Evolutionary conservation across 176 grass and related monocot genomes (phyloP).

Genomic region (Miscanthus lutarioriparius): DNA sequence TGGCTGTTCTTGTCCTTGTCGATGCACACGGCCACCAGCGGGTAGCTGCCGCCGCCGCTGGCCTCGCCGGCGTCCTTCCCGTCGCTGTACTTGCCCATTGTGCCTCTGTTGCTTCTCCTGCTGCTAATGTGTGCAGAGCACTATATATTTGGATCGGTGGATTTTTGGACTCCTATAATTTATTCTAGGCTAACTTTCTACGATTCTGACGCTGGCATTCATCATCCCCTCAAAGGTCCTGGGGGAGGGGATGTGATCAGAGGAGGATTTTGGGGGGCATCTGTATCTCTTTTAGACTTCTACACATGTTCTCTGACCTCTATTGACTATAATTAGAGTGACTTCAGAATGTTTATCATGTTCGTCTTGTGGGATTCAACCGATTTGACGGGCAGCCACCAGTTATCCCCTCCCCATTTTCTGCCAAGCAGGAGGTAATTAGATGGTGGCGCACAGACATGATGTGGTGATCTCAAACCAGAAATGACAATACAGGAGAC

Average conservation of each 20-base stretch:
- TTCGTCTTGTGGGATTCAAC: constrained; percentile 3
- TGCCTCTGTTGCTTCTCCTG: not conserved
- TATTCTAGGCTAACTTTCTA: constrained; percentile 20
- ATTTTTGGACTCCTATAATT: not conserved
- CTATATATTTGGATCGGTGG: not conserved
- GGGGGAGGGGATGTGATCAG: not conserved
- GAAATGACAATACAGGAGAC: not conserved
- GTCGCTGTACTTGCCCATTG: constrained; percentile 66
- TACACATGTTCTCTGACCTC: constrained; percentile 24
- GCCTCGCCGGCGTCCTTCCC: not conserved
- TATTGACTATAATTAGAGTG: constrained; percentile 46
- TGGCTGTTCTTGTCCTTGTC: constrained; percentile 87
- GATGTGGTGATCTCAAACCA: not conserved
- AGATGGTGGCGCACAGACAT: not conserved
- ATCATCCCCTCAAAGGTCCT: not conserved
- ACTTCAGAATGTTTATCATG: not conserved
- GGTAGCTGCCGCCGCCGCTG: constrained; percentile 36
- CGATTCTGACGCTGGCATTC: not conserved
- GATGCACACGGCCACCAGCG: constrained; percentile 82
- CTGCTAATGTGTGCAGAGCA: not conserved
- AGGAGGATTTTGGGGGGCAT: constrained; percentile 4
- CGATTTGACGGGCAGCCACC: constrained; percentile 32
- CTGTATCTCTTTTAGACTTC: constrained; percentile 35
- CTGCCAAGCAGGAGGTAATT: not conserved
- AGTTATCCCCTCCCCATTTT: not conserved